A percentile compares a stretch with the other conserved stretches of the same genome.
Conservation (phyloP, 2,329 filamentous ascomycete species). For the Diaporthe ampelina region DNA sequence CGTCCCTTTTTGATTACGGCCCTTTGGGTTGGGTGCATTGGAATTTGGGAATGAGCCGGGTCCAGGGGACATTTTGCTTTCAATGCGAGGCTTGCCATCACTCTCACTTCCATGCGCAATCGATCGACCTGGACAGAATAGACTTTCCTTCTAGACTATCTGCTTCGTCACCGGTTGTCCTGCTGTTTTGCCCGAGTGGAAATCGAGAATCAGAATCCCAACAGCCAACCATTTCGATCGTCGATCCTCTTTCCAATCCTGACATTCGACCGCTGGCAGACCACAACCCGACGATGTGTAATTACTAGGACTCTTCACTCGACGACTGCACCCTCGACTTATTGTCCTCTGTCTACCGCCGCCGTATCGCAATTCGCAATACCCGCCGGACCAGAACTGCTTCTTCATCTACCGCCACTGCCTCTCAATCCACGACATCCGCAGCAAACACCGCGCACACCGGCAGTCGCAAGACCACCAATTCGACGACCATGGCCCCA, state of each 20-base stretch:
- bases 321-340: conserved; percentile 27
- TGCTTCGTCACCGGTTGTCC: conserved; percentile 12
- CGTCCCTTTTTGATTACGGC: conserved; percentile 28
- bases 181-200: neutral
- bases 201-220: too few relatives aligned
- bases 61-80: conserved; percentile 28
- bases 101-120: conserved; percentile 11
- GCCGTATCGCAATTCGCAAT: neutral
- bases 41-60: conserved; percentile 16
- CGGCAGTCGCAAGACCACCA: neutral
- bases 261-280: neutral
- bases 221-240: neutral
- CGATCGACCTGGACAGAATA: conserved; percentile 11
- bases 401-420: neutral
- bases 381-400: neutral
- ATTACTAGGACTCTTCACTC: conserved; percentile 23
- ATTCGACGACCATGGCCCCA: conserved; percentile 52
- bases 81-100: conserved; percentile 24
- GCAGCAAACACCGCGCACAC: neutral
- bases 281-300: conserved; percentile 10
- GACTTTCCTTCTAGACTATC: conserved; percentile 9
- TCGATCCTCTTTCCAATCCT: neutral
- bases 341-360: conserved; percentile 9
- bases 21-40: neutral
- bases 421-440: neutral